These are phyloP conservation scores for Gossypium anomalum DNA, from an alignment of 345 rosid species.

Conservation along the genomic window DNA sequence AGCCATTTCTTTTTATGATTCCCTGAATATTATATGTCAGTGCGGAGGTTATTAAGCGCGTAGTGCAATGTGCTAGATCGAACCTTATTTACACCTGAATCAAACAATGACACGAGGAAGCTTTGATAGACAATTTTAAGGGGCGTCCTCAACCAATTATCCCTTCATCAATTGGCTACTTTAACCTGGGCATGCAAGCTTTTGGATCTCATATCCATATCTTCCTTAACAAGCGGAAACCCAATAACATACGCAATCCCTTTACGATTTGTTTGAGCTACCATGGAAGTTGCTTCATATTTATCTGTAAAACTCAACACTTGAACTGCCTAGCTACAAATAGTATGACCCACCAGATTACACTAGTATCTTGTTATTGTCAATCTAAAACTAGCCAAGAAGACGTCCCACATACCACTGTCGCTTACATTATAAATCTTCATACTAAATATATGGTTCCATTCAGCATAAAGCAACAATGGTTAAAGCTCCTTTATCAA, in stretches of 20 bases:
- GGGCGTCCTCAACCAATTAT: too few relatives aligned
- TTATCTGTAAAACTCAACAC: not conserved
- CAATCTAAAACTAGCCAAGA: not conserved
- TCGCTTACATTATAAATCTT: not conserved
- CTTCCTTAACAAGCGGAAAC: not conserved
- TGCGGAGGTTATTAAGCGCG: not conserved
- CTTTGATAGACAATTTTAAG: not conserved
- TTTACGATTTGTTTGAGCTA: not conserved
- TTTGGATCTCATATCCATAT: not conserved
- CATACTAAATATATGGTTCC: not conserved
- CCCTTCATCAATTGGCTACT: too few relatives aligned
- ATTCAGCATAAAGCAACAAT: too few relatives aligned
- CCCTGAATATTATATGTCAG: too few relatives aligned
- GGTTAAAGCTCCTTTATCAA: too few relatives aligned
- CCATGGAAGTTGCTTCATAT: not conserved
- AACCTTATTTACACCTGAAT: not conserved
- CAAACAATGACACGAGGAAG: not conserved
- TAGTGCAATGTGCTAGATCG: not conserved
- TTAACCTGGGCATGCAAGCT: not conserved
- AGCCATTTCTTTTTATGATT: not conserved
- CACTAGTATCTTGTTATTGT: not conserved
- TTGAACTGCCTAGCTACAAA: not conserved
- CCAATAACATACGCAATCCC: not conserved
- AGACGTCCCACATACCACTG: not conserved
- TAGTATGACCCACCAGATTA: constrained; percentile 2